Evolutionary conservation across 371 early-diverging fungal species (phyloP).

Genomic region (Syncephalastrum racemosum): DNA sequence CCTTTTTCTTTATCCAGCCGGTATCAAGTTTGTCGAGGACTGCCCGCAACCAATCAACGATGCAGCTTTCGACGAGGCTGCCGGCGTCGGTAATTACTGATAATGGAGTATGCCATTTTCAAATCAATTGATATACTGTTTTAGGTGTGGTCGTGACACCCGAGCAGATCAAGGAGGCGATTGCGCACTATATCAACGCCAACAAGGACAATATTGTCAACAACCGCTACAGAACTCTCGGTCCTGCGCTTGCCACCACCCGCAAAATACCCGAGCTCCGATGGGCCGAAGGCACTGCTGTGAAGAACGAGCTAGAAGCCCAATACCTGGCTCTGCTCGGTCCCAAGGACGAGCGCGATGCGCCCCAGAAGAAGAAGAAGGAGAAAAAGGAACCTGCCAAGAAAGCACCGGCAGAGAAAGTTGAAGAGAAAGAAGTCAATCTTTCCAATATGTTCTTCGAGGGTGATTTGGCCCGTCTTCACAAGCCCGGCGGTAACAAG

Average conservation of each 20-base stretch:
- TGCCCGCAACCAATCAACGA: slow-evolving; percentile 56
- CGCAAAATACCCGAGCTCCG: slow-evolving; percentile 69
- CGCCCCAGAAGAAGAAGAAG: slow-evolving; percentile 70
- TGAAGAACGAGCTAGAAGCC: slow-evolving; percentile 87
- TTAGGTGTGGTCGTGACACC: slow-evolving; percentile 78
- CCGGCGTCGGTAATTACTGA: slow-evolving; percentile 87
- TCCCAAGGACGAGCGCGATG: slow-evolving; percentile 95
- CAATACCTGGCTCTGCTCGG: slow-evolving; percentile 84
- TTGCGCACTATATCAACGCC: slow-evolving; percentile 59
- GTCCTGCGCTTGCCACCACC: slow-evolving; percentile 71
- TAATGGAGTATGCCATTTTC: neutral
- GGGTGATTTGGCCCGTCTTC: slow-evolving; percentile 91
- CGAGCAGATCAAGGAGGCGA: slow-evolving; percentile 58
- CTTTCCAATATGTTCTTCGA: slow-evolving; percentile 73
- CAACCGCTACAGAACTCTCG: slow-evolving; percentile 84
- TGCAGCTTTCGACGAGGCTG: slow-evolving; percentile 73
- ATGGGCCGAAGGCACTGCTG: slow-evolving; percentile 88
- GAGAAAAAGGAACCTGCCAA: slow-evolving; percentile 43
- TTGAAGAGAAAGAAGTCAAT: slow-evolving; percentile 21
- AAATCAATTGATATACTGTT: neutral
- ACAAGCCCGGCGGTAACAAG: slow-evolving; percentile 97
- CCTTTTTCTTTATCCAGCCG: slow-evolving; percentile 56
- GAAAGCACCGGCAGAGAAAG: slow-evolving; percentile 48
- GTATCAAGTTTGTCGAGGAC: slow-evolving; percentile 82
- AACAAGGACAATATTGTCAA: slow-evolving; percentile 71